phyloP scores from a whole-genome alignment of 257 asterid genomes.

The Salvia splendens region DNA sequence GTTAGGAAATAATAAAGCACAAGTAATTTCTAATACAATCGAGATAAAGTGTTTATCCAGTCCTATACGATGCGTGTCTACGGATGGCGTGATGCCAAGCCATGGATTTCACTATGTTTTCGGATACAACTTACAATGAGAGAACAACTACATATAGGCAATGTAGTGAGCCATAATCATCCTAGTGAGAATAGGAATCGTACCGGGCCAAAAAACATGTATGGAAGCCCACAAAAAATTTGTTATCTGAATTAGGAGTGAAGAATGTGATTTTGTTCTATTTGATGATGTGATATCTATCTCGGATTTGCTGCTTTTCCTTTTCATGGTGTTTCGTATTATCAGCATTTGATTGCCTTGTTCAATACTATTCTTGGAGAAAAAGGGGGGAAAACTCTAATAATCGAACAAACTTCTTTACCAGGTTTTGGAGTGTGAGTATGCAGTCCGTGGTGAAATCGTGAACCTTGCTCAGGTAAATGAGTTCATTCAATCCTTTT shows the following conservation, averaged over 20 bases:
- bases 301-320: neutral
- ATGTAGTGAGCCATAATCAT: too few species aligned
- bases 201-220: too few species aligned
- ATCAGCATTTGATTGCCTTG: neutral
- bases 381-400: neutral
- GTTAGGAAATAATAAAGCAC: too few species aligned
- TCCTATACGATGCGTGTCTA: too few species aligned
- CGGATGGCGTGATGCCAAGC: too few species aligned
- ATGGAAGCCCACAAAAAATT: too few species aligned
- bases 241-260: neutral
- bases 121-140: too few species aligned
- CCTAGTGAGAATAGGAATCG: too few species aligned
- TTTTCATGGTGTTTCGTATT: constrained; percentile 3
- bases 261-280: neutral
- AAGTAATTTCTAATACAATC: too few species aligned
- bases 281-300: neutral
- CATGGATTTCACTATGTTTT: too few species aligned
- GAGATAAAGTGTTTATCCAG: too few species aligned
- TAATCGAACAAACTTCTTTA: constrained; percentile 25
- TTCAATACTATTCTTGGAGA: neutral
- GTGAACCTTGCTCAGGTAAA: constrained; percentile 89
- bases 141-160: too few species aligned
- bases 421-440: constrained; percentile 88
- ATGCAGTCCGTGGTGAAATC: constrained; percentile 98
- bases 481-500: constrained; percentile 4